These are phyloP conservation scores for Colletotrichum gigasporum DNA, from an alignment of 2,329 filamentous ascomycete genomes.

Conservation along the genomic window DNA sequence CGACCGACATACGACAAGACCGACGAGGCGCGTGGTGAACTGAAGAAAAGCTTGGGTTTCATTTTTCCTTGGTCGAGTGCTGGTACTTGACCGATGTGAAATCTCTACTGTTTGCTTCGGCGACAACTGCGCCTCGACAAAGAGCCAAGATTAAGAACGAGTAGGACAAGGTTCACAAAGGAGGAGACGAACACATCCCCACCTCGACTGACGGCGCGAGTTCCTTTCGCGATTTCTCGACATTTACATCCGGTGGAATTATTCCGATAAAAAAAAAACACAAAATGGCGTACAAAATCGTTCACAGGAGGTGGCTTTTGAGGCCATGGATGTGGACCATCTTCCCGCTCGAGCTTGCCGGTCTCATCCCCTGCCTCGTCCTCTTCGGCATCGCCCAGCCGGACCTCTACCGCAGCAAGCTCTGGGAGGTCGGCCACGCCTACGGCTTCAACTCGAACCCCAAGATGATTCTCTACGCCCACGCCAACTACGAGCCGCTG, in stretches of 20 bases:
- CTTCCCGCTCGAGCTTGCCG: constrained; percentile 72
- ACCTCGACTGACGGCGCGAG: neutral
- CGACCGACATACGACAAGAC: neutral
- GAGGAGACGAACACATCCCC: neutral
- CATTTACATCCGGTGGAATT: no score
- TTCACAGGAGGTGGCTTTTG: constrained; percentile 68
- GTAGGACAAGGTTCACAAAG: neutral
- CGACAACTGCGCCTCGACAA: constrained; percentile 15
- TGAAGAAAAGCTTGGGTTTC: neutral
- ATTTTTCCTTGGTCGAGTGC: constrained; percentile 11
- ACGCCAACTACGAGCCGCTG: constrained; percentile 74
- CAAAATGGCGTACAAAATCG: constrained; percentile 60
- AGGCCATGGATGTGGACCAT: constrained; percentile 68
- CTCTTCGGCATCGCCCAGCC: constrained; percentile 78
- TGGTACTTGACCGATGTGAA: constrained; percentile 30
- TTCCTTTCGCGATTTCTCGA: constrained; percentile 2
- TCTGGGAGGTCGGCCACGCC: constrained; percentile 78
- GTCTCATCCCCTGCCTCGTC: constrained; percentile 72
- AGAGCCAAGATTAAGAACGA: constrained; percentile 2
- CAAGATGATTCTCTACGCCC: constrained; percentile 74
- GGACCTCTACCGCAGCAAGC: constrained; percentile 74
- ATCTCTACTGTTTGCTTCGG: constrained; percentile 17
- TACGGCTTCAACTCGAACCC: constrained; percentile 81
- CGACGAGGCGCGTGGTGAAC: neutral
- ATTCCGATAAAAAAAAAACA: neutral